Evolutionary conservation across 2,329 filamentous ascomycete species (phyloP), one percentile per base, ranked within the genome.

Genomic region (Didymella segeticola): DNA sequence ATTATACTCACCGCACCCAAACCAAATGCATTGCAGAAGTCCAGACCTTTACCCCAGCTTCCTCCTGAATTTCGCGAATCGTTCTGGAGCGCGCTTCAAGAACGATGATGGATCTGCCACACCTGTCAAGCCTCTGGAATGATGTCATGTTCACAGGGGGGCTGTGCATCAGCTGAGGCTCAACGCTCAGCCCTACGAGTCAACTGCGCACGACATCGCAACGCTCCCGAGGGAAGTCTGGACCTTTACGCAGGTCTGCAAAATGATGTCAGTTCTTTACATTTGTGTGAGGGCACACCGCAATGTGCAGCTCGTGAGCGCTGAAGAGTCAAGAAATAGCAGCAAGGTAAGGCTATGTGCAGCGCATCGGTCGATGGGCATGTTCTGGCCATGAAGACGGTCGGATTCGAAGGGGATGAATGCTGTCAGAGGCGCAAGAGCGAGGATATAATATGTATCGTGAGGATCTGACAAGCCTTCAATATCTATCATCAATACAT

Each of bases 111-210:
- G 7, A 20, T 26, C 31, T 27, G 14, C 11, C 31, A 22, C 15
- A 14, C 15, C 20, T 8, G 0, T 17, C 15, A 27, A 29, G 23
- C 43, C 22, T 36, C 22, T n/a, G 7, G 8, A 10, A 34, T 52
- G 49, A 52, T 37, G 45, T 52, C 49, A 52, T 38, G 4, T 14
- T 26, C n/a, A 15, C 26, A 12, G 19, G 9, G 42, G 48, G 49
- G 49, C 49, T 52, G 42, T 46, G 49, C 42, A 34, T 46, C 34
- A 52, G 49, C 49, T 52, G 42, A 30, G 36, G 42, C 49, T 43
- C 22, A 42, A 22, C 42, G n/a, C 30, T 41, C 42, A 46, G 36
- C 49, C 29, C 36, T 42, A 46, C 34, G n/a, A 25, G 4, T 30
- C 6, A 23, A 39, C 29, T 15, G 42, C 42, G 19, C 17, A 46